Evolutionary conservation across 2,329 filamentous ascomycete genomes (phyloP).

Genomic region (Aquanectria penicillioides): DNA sequence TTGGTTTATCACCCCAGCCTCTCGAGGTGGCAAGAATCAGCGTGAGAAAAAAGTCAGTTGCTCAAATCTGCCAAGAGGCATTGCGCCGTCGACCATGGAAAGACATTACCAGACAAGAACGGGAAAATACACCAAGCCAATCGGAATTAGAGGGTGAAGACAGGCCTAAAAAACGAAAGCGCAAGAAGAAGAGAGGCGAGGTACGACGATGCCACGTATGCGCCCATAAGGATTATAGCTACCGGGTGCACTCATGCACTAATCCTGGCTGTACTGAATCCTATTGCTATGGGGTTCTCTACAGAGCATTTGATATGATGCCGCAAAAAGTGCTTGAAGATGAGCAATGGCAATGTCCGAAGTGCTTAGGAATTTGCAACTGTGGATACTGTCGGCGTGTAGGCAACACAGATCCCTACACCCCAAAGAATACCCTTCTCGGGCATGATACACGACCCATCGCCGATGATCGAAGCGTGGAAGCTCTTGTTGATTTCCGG

Average conservation of each 20-base stretch:
- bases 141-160: conserved; percentile 71
- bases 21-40: conserved; percentile 75
- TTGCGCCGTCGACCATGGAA: conserved; percentile 82
- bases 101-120: conserved; percentile 75
- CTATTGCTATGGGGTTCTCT: conserved; percentile 95
- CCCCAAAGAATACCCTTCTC: conserved; percentile 86
- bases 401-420: conserved; percentile 78
- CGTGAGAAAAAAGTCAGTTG: conserved; percentile 79
- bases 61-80: conserved; percentile 94
- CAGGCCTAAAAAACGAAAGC: conserved; percentile 68
- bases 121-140: conserved; percentile 57
- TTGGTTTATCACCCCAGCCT: conserved; percentile 73
- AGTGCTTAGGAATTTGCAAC: conserved; percentile 86
- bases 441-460: conserved; percentile 92
- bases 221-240: conserved; percentile 79
- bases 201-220: conserved; percentile 82
- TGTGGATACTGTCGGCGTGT: conserved; percentile 79
- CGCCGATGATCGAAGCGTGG: conserved; percentile 90
- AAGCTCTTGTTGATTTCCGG: conserved; percentile 90
- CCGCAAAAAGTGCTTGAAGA: conserved; percentile 85
- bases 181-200: conserved; percentile 64
- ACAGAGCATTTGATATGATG: conserved; percentile 89
- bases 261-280: conserved; percentile 73
- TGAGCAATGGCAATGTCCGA: conserved; percentile 87
- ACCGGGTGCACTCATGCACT: conserved; percentile 86